These are phyloP conservation scores for Helenozyma baotianmanensis DNA, from an alignment of 805 yeast genomes.

Conservation along the genomic window DNA sequence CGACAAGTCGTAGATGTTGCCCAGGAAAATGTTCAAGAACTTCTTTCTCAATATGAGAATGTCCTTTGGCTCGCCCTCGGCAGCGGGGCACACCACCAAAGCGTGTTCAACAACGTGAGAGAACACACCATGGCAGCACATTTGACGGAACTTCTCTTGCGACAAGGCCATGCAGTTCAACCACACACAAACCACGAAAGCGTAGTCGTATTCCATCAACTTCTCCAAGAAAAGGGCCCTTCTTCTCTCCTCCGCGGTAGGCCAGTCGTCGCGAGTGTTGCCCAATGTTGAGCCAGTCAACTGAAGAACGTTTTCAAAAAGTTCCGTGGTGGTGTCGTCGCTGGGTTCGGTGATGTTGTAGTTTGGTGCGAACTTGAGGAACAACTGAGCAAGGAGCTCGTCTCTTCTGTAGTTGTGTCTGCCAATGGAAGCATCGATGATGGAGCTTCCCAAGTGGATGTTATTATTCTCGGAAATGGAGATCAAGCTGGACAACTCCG, in stretches of 20 bases:
- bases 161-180: constrained; percentile 59
- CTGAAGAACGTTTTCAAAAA: constrained; percentile 65
- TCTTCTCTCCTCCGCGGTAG: constrained; percentile 84
- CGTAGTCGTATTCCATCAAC: constrained; percentile 62
- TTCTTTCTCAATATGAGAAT: constrained; percentile 57
- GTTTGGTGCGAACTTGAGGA: constrained; percentile 39
- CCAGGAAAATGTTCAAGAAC: constrained; percentile 60
- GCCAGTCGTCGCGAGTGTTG: constrained; percentile 84
- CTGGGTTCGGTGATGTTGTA: constrained; percentile 22
- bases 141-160: constrained; percentile 55
- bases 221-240: constrained; percentile 70
- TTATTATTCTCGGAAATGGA: constrained; percentile 50
- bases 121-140: constrained; percentile 87
- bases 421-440: constrained; percentile 61
- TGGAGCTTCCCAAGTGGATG: constrained; percentile 61
- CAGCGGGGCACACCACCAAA: constrained; percentile 42
- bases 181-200: constrained; percentile 53
- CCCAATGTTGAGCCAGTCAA: constrained; percentile 71
- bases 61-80: constrained; percentile 40
- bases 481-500: constrained; percentile 57
- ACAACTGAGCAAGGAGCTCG: constrained; percentile 48
- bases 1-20: constrained; percentile 53
- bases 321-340: constrained; percentile 39
- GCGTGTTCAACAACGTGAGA: constrained; percentile 78
- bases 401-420: constrained; percentile 57